A percentile compares a stretch with the other conserved stretches of the same genome.
Conservation (phyloP, 495 filamentous ascomycete genomes). For the Talaromyces thailandensis region DNA sequence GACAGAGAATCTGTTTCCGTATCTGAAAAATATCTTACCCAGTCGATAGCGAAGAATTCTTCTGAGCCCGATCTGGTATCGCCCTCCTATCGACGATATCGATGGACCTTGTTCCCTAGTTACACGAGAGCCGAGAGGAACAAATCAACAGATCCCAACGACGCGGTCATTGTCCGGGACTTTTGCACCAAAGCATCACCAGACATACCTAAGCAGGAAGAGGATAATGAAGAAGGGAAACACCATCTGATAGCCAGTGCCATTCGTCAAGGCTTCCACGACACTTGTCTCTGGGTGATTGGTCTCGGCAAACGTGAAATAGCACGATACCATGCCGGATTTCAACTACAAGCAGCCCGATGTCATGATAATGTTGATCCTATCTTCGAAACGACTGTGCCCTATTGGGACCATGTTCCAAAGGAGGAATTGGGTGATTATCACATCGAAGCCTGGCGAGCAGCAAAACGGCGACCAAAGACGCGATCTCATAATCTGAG, state of each 20-base stretch:
- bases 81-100: neutral
- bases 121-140: conserved; percentile 9
- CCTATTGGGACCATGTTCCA: neutral
- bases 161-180: conserved; percentile 12
- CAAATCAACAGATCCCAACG: conserved; percentile 3
- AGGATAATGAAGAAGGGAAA: neutral
- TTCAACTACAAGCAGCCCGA: neutral
- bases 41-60: neutral
- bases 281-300: conserved; percentile 1
- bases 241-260: neutral
- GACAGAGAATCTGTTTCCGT: neutral
- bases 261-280: conserved; percentile 2
- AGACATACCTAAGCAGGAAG: neutral
- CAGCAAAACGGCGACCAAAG: neutral
- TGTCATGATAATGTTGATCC: neutral
- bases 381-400: neutral
- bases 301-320: conserved; percentile 5
- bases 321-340: conserved; percentile 3
- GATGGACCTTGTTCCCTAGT: conserved; percentile 13
- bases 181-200: conserved; percentile 9
- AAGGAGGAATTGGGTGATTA: conserved; percentile 5
- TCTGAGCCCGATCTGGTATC: neutral
- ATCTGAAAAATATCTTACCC: neutral
- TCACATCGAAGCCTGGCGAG: conserved; percentile 4
- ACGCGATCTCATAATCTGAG: neutral